Percentiles rank a stretch among this genome's conserved stretches.
phyloP scores from a whole-genome alignment of 441 rosid species.

The Gossypium davidsonii region DNA sequence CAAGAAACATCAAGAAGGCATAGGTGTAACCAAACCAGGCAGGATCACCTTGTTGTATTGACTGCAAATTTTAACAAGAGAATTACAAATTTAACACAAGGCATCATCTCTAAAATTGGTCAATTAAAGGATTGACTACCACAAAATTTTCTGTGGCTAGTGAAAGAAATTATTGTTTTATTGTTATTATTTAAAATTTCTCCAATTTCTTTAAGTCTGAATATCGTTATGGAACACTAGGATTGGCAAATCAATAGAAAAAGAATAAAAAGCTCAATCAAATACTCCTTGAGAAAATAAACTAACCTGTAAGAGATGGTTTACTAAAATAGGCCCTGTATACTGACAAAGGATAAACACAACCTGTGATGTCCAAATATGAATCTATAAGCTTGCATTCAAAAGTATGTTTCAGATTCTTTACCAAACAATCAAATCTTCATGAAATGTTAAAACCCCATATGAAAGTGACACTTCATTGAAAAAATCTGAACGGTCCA shows the following conservation, averaged over 20 bases:
- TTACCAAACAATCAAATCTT: not conserved
- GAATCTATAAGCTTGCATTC: slow-evolving; percentile 16
- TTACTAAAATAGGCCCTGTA: slow-evolving; percentile 78
- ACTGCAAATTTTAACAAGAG: slow-evolving; percentile 42
- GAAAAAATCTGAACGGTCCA: not conserved
- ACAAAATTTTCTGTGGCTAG: not conserved
- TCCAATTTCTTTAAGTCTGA: not conserved
- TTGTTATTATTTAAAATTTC: not conserved
- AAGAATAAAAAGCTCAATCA: not conserved
- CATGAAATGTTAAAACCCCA: not conserved
- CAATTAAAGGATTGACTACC: not conserved
- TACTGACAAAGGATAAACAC: slow-evolving; percentile 78
- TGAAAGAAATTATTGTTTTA: not conserved
- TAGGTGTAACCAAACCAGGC: slow-evolving; percentile 80
- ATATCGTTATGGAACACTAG: not conserved
- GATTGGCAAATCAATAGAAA: not conserved
- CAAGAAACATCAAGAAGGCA: slow-evolving; percentile 74
- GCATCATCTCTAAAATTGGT: not conserved
- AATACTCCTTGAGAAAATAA: not conserved
- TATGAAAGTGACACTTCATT: not conserved
- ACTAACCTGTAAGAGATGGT: slow-evolving; percentile 69
- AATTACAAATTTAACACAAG: not conserved
- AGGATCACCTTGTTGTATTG: slow-evolving; percentile 89
- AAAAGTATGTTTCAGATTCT: slow-evolving; percentile 10
- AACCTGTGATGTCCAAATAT: slow-evolving; percentile 53